Evolutionary conservation across 768 basidiomycete genomes (phyloP).

Genomic region (Podaxis sp.): DNA sequence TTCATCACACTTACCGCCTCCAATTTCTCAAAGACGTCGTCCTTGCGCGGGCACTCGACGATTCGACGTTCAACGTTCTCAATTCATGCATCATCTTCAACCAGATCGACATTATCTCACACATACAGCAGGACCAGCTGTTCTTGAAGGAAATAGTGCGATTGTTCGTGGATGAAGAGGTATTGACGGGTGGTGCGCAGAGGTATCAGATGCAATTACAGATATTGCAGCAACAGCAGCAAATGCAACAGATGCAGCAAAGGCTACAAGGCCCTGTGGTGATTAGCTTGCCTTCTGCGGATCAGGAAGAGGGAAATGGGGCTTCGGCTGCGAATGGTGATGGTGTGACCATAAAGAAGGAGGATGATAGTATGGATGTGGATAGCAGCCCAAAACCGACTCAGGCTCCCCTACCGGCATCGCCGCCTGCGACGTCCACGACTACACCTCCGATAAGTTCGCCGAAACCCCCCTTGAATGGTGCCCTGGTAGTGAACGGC

Average conservation of each 20-base stretch:
- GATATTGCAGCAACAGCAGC: constrained; percentile 26
- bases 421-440: constrained; percentile 19
- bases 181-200: constrained; percentile 39
- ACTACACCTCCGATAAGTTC: not conserved
- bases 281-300: constrained; percentile 10
- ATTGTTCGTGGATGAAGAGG: constrained; percentile 72
- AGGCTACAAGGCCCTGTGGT: constrained; percentile 23
- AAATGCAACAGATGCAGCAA: constrained; percentile 16
- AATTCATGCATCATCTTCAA: constrained; percentile 99
- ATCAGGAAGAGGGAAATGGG: constrained; percentile 5
- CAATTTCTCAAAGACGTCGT: constrained; percentile 99
- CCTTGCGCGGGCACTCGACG: constrained; percentile 90
- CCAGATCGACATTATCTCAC: constrained; percentile 95
- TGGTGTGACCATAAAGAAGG: constrained; percentile 35
- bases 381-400: constrained; percentile 29
- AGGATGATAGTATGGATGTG: constrained; percentile 38
- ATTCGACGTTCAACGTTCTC: constrained; percentile 95
- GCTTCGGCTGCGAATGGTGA: constrained; percentile 33
- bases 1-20: constrained; percentile 96
- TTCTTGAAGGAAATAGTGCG: constrained; percentile 80
- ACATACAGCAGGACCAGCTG: constrained; percentile 74
- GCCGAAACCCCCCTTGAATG: constrained; percentile 28
- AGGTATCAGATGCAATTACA: constrained; percentile 21
- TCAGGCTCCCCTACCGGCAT: constrained; percentile 8
- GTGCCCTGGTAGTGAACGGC: constrained; percentile 26